Base-by-base conservation (phyloP, 306 rosid genomes). In the Sesbania bispinosa region DNA sequence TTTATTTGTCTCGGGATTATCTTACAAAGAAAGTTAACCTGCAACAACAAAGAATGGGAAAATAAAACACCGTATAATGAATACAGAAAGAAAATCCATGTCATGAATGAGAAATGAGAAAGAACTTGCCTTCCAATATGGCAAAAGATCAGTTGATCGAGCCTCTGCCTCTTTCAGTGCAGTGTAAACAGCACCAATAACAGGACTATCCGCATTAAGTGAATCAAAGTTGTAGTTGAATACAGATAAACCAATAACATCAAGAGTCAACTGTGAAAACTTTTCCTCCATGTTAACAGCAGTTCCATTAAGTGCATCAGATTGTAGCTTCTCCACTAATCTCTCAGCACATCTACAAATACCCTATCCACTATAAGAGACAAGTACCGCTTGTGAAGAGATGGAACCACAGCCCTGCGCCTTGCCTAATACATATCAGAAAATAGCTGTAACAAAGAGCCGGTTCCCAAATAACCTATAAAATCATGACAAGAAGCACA, bases 391-490 rank as follows among this genome's bases (percentile, higher is more conserved):
- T 83, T 94, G 70, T 91, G 97, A 77, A 94, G 99, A 41, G 99
- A 94, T 29, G 99, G 92, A 83, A 90, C 97, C 83, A 94, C 92
- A 58, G 96, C 98, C 86, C 98, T 84, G 77, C 96, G 96, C 75
- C 98, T 85, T 27, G 87, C 97, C 98, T 94, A 71, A 23, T 47
- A 80, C 47, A 78, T 74, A 77, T 62, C 58, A 66, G 62, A 85
- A 72, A 72, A 66, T 32, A 52, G 74, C 35, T 16, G 54, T 66
- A 29, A 64, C 6, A 15, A 51, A 45, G 35, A 51, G 30, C 69
- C 10, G 19, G 33, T 42, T 16, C 6, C 47, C 73, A 69, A 58
- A 23, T 26, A 79, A 36, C 32, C 52, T 32, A 65, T 35, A 71
- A 79, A 71, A 75, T 38, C 73, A 58, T 42, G 55, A 41, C 11